phyloP scores from a whole-genome alignment of 1,284 basidiomycete species.

The Boletus chippewaensis region DNA sequence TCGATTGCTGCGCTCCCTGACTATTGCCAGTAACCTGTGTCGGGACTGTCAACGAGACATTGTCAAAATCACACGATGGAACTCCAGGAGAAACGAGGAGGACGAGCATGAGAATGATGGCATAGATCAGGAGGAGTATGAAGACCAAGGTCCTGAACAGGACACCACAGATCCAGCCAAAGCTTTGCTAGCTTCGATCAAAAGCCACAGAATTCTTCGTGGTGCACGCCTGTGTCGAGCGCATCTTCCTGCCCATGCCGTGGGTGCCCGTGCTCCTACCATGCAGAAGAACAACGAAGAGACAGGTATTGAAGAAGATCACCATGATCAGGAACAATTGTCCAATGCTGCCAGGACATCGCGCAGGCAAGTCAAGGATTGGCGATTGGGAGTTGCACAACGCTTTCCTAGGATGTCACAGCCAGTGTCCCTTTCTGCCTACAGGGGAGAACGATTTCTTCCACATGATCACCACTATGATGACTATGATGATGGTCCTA shows the following conservation, averaged over 20 bases:
- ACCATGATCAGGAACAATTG: not conserved
- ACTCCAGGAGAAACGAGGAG: too few relatives aligned
- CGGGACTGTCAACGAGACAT: not conserved
- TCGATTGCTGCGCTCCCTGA: not conserved
- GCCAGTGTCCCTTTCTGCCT: not conserved
- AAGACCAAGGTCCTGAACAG: too few relatives aligned
- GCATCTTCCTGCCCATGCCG: not conserved
- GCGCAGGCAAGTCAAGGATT: not conserved
- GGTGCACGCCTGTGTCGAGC: not conserved
- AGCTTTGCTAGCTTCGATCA: not conserved
- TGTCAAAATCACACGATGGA: too few relatives aligned
- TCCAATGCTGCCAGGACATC: too few relatives aligned
- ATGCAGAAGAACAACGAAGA: not conserved
- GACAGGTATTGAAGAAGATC: not conserved
- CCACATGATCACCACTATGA: constrained; percentile 1
- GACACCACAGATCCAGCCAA: too few relatives aligned
- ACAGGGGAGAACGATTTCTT: not conserved
- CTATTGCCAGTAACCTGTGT: not conserved
- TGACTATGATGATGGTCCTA: constrained; percentile 13
- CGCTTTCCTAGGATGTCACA: not conserved
- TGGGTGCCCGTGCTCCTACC: too few relatives aligned
- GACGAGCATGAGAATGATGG: too few relatives aligned
- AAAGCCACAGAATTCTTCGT: constrained; percentile 1
- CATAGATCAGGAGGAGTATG: too few relatives aligned
- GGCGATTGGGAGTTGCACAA: not conserved